Base-by-base conservation (phyloP, 345 rosid genomes). In the Eucalyptus albens region DNA sequence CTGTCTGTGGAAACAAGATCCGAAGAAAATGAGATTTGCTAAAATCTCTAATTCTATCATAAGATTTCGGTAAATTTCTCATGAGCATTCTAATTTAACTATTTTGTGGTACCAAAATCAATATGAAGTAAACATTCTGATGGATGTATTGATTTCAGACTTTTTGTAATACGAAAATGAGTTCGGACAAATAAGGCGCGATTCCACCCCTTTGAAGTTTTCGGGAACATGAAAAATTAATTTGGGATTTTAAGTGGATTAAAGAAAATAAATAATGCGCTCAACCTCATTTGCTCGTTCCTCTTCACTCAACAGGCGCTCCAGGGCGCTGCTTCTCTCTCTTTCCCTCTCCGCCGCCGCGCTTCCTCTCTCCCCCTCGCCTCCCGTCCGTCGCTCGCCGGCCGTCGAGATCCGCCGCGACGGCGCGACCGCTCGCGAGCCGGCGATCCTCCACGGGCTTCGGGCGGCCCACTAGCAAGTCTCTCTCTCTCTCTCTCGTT, bases 1-100 rank as follows among this genome's bases (percentile, higher is more conserved):
- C 8, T 4, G 1, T 37, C 0, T 6, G 5, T 19, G 15, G 29
- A 37, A 77, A 44, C 9, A 0, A 21, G 0, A 40, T 37, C 0
- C 4, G 5, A 10, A 77, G 8, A 40, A 37, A 40, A 40, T 19
- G 26, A 22, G 5, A 31, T 16, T 5, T 9, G 24, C 24, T 33
- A 33, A 69, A 69, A 31, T 16, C 24, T 21, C 11, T 69, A 69
- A 16, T 16, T 69, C 1, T 3, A 1, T 21, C 22, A 3, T 5
- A 16, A 69, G 21, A 69, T 16, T 69, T 31, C 0, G 24, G 24
- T 69, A 31, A 31, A 31, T 31, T 65, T 65, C 3, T n/a, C 3
- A 4, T 0, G 0, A n/a, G 55, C 2, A 1, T 51, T 1, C 22
- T 17, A 51, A 51, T 51, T 16, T 7, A 17, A 51, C 1, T 15